Evolutionary conservation across 768 basidiomycete genomes (phyloP).

Genomic region (Leucocoprinus birnbaumii): DNA sequence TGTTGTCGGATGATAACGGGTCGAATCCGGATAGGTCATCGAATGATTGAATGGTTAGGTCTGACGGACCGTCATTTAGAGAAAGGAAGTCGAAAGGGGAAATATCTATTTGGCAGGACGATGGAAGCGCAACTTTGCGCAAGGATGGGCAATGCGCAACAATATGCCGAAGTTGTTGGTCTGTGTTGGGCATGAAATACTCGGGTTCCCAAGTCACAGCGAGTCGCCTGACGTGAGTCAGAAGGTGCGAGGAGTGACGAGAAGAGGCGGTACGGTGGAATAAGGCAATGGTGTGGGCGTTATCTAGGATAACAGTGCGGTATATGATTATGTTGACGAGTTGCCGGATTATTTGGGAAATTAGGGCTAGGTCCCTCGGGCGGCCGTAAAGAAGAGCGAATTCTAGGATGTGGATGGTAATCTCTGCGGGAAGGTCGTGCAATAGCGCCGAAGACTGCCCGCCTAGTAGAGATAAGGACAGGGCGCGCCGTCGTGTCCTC

Average conservation of each 20-base stretch:
- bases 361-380: slow-evolving; percentile 26
- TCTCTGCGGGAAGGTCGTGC: slow-evolving; percentile 33
- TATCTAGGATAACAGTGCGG: slow-evolving; percentile 33
- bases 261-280: slow-evolving; percentile 32
- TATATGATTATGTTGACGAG: slow-evolving; percentile 35
- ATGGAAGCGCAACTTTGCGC: slow-evolving; percentile 26
- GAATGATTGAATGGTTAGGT: slow-evolving; percentile 27
- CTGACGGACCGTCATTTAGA: slow-evolving; percentile 16
- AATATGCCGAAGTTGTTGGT: slow-evolving; percentile 23
- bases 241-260: slow-evolving; percentile 22
- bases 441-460: slow-evolving; percentile 19
- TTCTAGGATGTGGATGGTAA: slow-evolving; percentile 34
- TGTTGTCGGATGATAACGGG: slow-evolving; percentile 1
- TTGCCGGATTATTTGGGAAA: slow-evolving; percentile 27
- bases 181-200: slow-evolving; percentile 10
- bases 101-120: slow-evolving; percentile 16
- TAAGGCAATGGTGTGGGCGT: slow-evolving; percentile 23
- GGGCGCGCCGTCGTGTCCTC: neutral
- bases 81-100: slow-evolving; percentile 13
- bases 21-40: slow-evolving; percentile 13
- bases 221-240: slow-evolving; percentile 32
- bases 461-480: slow-evolving; percentile 4
- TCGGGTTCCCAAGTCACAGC: slow-evolving; percentile 28
- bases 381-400: slow-evolving; percentile 25
- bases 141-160: slow-evolving; percentile 31